Base-by-base conservation (phyloP, 108 stramenopile species). In the Nitzschia putrida region DNA sequence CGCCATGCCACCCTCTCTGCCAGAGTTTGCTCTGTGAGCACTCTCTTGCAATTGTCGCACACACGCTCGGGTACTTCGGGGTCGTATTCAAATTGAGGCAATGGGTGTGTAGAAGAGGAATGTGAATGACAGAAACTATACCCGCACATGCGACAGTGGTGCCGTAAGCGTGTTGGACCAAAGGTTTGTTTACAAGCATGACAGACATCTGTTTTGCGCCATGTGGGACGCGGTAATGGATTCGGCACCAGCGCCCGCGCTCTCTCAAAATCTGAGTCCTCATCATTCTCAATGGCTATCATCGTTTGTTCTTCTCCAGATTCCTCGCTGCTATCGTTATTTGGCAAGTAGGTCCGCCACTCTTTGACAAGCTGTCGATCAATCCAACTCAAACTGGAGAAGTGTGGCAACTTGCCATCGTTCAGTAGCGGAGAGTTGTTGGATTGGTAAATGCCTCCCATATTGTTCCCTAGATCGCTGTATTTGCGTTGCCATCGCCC, bases 141-240 rank as follows among this genome's bases (percentile, higher is more conserved):
- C 18, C 96, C 96, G 80, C 96, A 97, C 40, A 86, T 73, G 40
- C 96, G 71, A 78, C 96, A 97, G 77, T 97, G 96, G 72, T 97
- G 96, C 2, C 96, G 86, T 53, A 92, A 80, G 22, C 92, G 79
- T 3, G 92, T 86, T 8, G 91, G 85, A 43, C 91, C 91, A 82
- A 97, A 97, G 5, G 73, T 60, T 65, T 84, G 69, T 23, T 77
- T 73, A 68, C 96, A 97, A 8, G 54, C 20, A 58, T 77, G 72
- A 68, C 93, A 94, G 18, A 77, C 78, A 18, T 85, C 78, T 0
- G 90, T 75, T 25, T 87, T 78, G 66, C 87, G 79, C 84, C 88
- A 89, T 26, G 56, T 54, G n/a, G 89, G 93, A 22, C 84, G 59
- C 18, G 74, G 83, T 14, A 85, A 68, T 21, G 80, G 80, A 22